These are phyloP conservation scores for Zasmidium angulare DNA, from an alignment of 2,329 filamentous ascomycete genomes.

Conservation along the genomic window DNA sequence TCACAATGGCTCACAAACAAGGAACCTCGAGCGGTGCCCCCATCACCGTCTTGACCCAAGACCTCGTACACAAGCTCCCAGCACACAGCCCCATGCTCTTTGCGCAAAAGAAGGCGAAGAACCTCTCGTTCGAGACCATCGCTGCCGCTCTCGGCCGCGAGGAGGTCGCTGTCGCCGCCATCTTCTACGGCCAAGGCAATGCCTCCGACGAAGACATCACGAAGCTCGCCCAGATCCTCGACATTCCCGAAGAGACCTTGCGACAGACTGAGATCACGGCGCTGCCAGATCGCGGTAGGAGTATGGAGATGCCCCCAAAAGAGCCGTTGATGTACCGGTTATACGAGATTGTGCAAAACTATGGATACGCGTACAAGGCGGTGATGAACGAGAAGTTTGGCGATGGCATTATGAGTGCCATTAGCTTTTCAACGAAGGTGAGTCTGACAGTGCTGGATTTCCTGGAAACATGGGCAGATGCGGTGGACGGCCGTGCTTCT, in stretches of 20 bases:
- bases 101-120: slow-evolving; percentile 72
- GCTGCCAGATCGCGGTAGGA: slow-evolving; percentile 77
- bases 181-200: slow-evolving; percentile 86
- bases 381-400: slow-evolving; percentile 86
- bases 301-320: slow-evolving; percentile 78
- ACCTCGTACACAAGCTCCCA: slow-evolving; percentile 69
- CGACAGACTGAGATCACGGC: slow-evolving; percentile 61
- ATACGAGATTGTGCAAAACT: slow-evolving; percentile 95
- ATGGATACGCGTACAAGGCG: slow-evolving; percentile 94
- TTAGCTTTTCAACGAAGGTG: slow-evolving; percentile 84
- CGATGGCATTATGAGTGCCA: slow-evolving; percentile 91
- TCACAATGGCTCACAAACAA: slow-evolving; percentile 2
- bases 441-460: too few species aligned
- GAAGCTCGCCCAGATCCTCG: slow-evolving; percentile 66
- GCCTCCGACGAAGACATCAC: slow-evolving; percentile 69
- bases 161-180: slow-evolving; percentile 80
- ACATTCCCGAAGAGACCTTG: slow-evolving; percentile 58
- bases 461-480: too few species aligned
- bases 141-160: slow-evolving; percentile 70
- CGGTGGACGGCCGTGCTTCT: too few species aligned
- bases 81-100: slow-evolving; percentile 72
- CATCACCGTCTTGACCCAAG: slow-evolving; percentile 39
- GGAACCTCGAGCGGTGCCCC: slow-evolving; percentile 24
- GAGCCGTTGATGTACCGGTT: slow-evolving; percentile 87
- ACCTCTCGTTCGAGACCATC: slow-evolving; percentile 77